Evolutionary conservation across 352 stramenopile genomes (phyloP).

Genomic region (Pythium chondricola): DNA sequence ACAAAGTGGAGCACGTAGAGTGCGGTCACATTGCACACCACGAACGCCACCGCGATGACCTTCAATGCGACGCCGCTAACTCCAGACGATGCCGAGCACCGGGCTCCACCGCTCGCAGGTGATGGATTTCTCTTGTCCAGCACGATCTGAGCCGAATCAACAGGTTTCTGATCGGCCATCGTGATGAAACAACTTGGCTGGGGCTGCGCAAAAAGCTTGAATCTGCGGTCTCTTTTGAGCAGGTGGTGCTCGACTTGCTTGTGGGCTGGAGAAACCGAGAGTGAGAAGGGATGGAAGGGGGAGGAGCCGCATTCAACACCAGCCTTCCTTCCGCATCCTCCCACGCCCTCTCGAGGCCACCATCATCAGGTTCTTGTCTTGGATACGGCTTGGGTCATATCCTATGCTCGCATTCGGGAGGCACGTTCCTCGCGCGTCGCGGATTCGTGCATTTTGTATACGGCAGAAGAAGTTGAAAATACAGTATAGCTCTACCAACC

Average conservation of each 20-base stretch:
- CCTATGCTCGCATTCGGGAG: too few species aligned
- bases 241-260: too few species aligned
- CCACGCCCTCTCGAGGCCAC: neutral
- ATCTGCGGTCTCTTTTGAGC: too few species aligned
- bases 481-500: too few species aligned
- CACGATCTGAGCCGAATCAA: conserved; percentile 41
- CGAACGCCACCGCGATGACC: conserved; percentile 41
- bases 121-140: conserved; percentile 22
- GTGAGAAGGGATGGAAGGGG: too few species aligned
- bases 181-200: too few species aligned
- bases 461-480: too few species aligned
- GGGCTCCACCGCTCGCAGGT: neutral
- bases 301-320: too few species aligned
- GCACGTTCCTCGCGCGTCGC: neutral
- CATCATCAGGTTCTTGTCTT: neutral
- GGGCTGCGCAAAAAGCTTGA: too few species aligned
- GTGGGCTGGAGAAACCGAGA: conserved; percentile 14
- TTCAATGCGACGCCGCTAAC: conserved; percentile 12
- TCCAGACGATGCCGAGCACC: neutral
- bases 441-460: neutral
- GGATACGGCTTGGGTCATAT: too few species aligned
- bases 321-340: too few species aligned
- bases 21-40: conserved; percentile 50
- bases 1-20: conserved; percentile 65
- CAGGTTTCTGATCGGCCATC: conserved; percentile 22